Conservation (phyloP, 2,329 filamentous ascomycete genomes). For the Pestalotiopsis sp. region DNA sequence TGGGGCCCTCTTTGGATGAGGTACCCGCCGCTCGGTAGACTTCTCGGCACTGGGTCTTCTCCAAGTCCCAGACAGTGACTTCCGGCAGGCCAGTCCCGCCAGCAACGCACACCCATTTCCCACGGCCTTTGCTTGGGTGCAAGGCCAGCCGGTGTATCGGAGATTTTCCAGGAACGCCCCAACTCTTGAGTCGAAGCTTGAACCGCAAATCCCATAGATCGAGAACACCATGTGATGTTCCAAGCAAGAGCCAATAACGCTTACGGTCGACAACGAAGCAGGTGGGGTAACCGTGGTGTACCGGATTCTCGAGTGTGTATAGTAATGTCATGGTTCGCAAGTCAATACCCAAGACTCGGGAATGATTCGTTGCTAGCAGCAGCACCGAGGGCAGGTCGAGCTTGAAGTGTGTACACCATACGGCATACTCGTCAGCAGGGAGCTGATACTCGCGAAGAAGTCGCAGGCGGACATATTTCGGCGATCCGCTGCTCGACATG, state of each 20-base stretch:
- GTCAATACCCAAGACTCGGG: slow-evolving; percentile 82
- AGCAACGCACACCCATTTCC: slow-evolving; percentile 85
- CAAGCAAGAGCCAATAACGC: slow-evolving; percentile 87
- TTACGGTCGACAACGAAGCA: slow-evolving; percentile 88
- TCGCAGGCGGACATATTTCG: slow-evolving; percentile 78
- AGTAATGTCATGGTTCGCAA: slow-evolving; percentile 83
- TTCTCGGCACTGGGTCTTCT: slow-evolving; percentile 86
- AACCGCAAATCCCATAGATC: slow-evolving; percentile 98
- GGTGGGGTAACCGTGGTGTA: slow-evolving; percentile 89
- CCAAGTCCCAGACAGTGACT: slow-evolving; percentile 93
- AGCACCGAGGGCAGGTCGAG: slow-evolving; percentile 81
- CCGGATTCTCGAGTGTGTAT: slow-evolving; percentile 81
- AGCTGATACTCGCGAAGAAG: slow-evolving; percentile 82
- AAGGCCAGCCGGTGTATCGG: slow-evolving; percentile 79
- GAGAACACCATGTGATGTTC: slow-evolving; percentile 89
- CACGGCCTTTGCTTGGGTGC: slow-evolving; percentile 77
- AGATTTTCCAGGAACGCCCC: slow-evolving; percentile 82
- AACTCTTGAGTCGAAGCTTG: slow-evolving; percentile 81
- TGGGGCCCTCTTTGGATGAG: slow-evolving; percentile 54
- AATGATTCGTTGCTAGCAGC: slow-evolving; percentile 83
- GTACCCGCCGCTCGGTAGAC: slow-evolving; percentile 75
- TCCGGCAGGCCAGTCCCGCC: slow-evolving; percentile 88
- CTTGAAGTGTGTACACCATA: slow-evolving; percentile 93
- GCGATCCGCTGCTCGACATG: slow-evolving; percentile 45
- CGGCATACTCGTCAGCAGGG: slow-evolving; percentile 71